Percentiles rank a stretch among this genome's conserved stretches.
Conservation (phyloP, 352 stramenopile species). For the Globisporangium abappressorium region DNA sequence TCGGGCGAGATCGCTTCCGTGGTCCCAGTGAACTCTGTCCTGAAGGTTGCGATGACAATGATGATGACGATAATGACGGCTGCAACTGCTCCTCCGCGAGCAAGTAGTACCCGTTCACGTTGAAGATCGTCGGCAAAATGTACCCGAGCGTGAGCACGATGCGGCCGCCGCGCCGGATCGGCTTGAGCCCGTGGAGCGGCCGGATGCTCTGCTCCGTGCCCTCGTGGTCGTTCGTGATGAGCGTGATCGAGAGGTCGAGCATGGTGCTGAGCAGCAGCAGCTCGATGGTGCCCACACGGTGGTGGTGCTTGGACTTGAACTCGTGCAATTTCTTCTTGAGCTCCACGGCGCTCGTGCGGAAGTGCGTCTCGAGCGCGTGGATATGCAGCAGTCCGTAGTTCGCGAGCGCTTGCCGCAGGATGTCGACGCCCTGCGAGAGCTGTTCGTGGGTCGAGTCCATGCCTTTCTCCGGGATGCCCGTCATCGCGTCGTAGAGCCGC, state of each 20-base stretch:
- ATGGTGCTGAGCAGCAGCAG: constrained; percentile 73
- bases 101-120: constrained; percentile 69
- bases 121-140: constrained; percentile 64
- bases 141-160: constrained; percentile 68
- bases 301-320: constrained; percentile 58
- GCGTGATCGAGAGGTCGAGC: constrained; percentile 64
- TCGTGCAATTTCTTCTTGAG: constrained; percentile 78
- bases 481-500: constrained; percentile 56
- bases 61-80: background rate
- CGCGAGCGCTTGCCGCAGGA: constrained; percentile 59
- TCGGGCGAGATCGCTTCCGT: background rate
- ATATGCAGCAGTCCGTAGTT: constrained; percentile 75
- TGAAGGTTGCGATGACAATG: background rate
- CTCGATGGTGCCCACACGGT: constrained; percentile 61
- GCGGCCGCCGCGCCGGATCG: constrained; percentile 51
- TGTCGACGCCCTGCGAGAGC: constrained; percentile 36
- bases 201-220: constrained; percentile 61
- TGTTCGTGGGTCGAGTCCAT: constrained; percentile 21
- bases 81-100: constrained; percentile 24
- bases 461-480: constrained; percentile 25
- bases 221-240: constrained; percentile 82
- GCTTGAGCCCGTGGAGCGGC: constrained; percentile 41
- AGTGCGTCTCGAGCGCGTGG: constrained; percentile 45
- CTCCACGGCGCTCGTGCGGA: constrained; percentile 55
- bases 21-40: background rate